These are phyloP conservation scores for Microbotryomycetes sp. DNA, from an alignment of 1,284 basidiomycete genomes.

Conservation along the genomic window DNA sequence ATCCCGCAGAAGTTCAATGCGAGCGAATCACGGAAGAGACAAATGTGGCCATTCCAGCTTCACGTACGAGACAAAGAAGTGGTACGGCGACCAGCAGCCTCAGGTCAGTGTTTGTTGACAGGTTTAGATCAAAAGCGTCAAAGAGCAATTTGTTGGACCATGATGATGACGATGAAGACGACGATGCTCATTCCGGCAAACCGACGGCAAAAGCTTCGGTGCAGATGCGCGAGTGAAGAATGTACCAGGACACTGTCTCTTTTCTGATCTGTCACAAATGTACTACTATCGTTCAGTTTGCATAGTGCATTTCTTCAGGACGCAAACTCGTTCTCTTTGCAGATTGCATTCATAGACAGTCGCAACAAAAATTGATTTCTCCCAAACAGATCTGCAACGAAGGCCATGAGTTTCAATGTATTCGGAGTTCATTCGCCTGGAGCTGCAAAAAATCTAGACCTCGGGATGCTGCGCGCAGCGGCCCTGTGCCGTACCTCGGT, in stretches of 20 bases:
- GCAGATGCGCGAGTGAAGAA: not conserved
- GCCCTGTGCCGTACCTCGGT: too few species aligned
- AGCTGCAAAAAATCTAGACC: too few species aligned
- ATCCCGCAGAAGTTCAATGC: not conserved
- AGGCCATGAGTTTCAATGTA: too few species aligned
- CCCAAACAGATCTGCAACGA: too few species aligned
- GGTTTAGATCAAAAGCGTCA: not conserved
- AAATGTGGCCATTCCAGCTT: not conserved
- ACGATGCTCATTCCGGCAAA: not conserved
- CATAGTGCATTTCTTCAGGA: too few species aligned
- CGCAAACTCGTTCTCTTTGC: too few species aligned
- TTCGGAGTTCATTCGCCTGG: too few species aligned
- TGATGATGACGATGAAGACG: not conserved
- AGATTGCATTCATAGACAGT: too few species aligned
- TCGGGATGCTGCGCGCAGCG: too few species aligned
- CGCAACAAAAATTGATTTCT: too few species aligned
- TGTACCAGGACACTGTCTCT: not conserved
- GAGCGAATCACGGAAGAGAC: not conserved
- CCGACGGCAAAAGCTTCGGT: not conserved
- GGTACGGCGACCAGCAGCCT: not conserved
- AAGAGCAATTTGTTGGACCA: not conserved
- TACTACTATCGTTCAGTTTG: too few species aligned
- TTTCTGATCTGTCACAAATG: not conserved
- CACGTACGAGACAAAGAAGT: not conserved
- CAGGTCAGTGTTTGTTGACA: not conserved